phyloP scores from a whole-genome alignment of 1,139 yeast genomes.

The Lipomyces yarrowii region DNA sequence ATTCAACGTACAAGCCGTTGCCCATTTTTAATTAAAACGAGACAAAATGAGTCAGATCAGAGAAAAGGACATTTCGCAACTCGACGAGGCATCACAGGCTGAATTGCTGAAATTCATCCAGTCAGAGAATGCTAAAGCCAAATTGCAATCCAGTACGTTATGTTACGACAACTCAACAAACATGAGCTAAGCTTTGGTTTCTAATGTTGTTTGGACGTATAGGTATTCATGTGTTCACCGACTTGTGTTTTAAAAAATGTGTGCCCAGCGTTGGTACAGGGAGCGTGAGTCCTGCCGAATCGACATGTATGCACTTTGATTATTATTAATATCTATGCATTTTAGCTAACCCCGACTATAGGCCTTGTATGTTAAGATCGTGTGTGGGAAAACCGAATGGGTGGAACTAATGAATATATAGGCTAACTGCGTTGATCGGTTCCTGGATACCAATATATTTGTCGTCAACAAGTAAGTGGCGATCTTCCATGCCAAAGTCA shows the following conservation, averaged over 20 bases:
- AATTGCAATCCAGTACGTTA: constrained; percentile 65
- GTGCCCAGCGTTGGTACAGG: constrained; percentile 57
- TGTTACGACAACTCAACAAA: background rate
- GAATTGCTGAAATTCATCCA: constrained; percentile 79
- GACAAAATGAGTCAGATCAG: constrained; percentile 60
- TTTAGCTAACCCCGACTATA: background rate
- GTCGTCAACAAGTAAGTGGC: constrained; percentile 63
- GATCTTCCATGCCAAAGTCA: constrained; percentile 7
- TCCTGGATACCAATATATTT: constrained; percentile 82
- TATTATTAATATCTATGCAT: background rate
- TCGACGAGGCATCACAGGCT: constrained; percentile 71
- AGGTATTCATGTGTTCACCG: constrained; percentile 81
- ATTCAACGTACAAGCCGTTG: background rate
- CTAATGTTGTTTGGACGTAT: constrained; percentile 10
- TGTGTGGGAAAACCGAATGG: background rate
- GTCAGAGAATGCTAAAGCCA: constrained; percentile 81
- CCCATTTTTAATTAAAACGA: background rate
- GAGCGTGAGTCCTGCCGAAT: constrained; percentile 61
- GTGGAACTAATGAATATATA: background rate
- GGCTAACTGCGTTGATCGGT: constrained; percentile 76
- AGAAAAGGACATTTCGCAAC: constrained; percentile 59
- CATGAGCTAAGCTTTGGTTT: background rate
- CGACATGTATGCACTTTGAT: constrained; percentile 51
- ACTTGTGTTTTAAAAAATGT: constrained; percentile 89
- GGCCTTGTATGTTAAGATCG: background rate